Evolutionary conservation across 177 flowering plant species (phyloP), one percentile per base, ranked within the genome.

Genomic region (Vitis hybrid): DNA sequence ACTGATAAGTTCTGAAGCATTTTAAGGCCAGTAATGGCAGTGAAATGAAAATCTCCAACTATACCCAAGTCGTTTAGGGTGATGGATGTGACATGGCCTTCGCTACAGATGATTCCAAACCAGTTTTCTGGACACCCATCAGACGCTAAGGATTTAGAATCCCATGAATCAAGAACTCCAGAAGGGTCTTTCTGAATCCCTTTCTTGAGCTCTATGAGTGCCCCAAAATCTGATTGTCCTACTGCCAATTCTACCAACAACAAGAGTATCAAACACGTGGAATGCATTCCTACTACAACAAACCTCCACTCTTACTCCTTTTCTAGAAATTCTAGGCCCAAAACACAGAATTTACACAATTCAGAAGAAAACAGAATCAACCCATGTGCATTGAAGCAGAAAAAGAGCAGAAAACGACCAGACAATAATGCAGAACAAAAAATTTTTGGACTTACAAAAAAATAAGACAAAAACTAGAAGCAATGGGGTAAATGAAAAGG

Each of bases 201-300:
- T 72, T 85, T 86, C 79, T 84, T 91, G 67, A 89, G 79, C 76
- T 85, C 85, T 72, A 89, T 66, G 31, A 91, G 86, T 26, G 90
- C 86, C 70, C 78, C 85, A 39, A 78, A 72, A 59, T 86, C 90
- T 61, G 83, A 76, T 11, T 76, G 69, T 51, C 80, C 85, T 10
- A 74, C 62, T 16, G 71, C 77, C 64, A 55, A 52, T 45, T 67
- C 78, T 39, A 82, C 67, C 67, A 76, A 65, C 26, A 83, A 22
- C 61, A 77, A 70, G 5, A 76, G 10, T 39, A 83, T 65, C 78
- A 79, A 79, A 68, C 61, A 68, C 26, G 75, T 54, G 63, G 67
- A 65, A 82, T 75, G 80, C 86, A 86, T 86, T 78, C 69, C 76
- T 71, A 57, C 72, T 57, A 62, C 39, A 57, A 49, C 55, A 60